phyloP scores from a whole-genome alignment of 2,329 filamentous ascomycete species.

The Anisogramma anomala region DNA sequence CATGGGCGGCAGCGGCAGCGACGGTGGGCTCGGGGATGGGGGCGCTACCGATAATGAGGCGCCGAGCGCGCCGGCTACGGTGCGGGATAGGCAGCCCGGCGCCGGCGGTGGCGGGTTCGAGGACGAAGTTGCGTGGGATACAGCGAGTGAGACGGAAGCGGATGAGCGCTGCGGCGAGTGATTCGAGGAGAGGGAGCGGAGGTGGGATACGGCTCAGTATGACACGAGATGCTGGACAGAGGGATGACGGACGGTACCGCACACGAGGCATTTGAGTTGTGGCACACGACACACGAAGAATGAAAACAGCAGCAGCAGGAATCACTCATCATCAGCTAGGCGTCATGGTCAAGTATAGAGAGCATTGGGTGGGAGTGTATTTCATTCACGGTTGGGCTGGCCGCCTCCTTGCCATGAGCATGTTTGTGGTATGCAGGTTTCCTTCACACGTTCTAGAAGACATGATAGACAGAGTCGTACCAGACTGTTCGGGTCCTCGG shows the following conservation, averaged over 20 bases:
- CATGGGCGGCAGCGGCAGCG: constrained; percentile 17
- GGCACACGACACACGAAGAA: not conserved
- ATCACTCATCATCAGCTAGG: constrained; percentile 10
- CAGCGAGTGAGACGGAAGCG: constrained; percentile 7
- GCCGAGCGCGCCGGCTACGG: constrained; percentile 18
- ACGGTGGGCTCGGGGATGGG: constrained; percentile 9
- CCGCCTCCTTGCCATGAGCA: not conserved
- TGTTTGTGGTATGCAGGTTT: too few species aligned
- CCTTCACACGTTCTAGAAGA: too few species aligned
- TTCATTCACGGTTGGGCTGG: not conserved
- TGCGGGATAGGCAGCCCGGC: constrained; percentile 6
- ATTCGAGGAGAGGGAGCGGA: constrained; percentile 13
- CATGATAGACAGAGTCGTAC: too few species aligned
- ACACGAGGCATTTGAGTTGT: not conserved
- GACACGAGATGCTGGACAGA: not conserved
- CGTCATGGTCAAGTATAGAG: constrained; percentile 7
- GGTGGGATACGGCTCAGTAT: constrained; percentile 12
- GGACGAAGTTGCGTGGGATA: constrained; percentile 1
- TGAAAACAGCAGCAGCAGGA: not conserved
- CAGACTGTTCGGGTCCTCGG: too few species aligned
- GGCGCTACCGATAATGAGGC: constrained; percentile 12
- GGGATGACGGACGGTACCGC: not conserved
- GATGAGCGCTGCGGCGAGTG: constrained; percentile 15
- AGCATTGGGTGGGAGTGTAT: not conserved
- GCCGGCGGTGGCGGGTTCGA: constrained; percentile 11